These are phyloP conservation scores for Neurospora pannonica DNA, from an alignment of 495 filamentous ascomycete species.

Conservation along the genomic window DNA sequence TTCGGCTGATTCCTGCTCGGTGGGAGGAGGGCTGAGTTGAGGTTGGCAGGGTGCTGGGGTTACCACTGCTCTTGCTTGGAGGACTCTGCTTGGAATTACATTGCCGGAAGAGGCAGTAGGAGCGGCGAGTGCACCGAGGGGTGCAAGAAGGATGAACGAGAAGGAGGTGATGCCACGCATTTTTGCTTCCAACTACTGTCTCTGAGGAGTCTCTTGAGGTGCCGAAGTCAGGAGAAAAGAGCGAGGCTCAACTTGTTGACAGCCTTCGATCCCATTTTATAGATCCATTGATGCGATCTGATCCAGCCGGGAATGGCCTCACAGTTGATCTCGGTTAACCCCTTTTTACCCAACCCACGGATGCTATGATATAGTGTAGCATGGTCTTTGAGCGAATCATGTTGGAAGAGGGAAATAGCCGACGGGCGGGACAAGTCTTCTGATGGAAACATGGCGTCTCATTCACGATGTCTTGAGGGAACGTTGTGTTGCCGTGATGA, in stretches of 20 bases:
- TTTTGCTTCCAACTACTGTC: not conserved
- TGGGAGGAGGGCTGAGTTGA: slow-evolving; percentile 7
- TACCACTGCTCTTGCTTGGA: slow-evolving; percentile 1
- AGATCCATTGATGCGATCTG: not conserved
- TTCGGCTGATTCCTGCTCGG: slow-evolving; percentile 15
- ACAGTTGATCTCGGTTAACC: not conserved
- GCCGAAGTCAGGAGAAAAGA: not conserved
- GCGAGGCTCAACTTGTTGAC: not conserved
- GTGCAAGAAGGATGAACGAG: not conserved
- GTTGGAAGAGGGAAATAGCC: not conserved
- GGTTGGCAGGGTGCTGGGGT: slow-evolving; percentile 12
- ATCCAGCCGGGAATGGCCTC: not conserved
- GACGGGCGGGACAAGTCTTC: not conserved
- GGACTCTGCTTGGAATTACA: not conserved
- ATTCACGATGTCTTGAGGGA: not conserved
- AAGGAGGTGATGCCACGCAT: not conserved
- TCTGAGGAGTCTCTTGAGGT: no score
- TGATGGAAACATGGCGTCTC: not conserved
- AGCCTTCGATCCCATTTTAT: not conserved
- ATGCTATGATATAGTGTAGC: not conserved
- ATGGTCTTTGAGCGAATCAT: not conserved
- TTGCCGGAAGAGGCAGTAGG: not conserved
- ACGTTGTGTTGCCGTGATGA: not conserved
- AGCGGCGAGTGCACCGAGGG: not conserved
- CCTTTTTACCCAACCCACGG: not conserved